Evolutionary conservation across 2,329 filamentous ascomycete species (phyloP), one percentile per base, ranked within the genome.

Genomic region (Alternaria conjuncta): DNA sequence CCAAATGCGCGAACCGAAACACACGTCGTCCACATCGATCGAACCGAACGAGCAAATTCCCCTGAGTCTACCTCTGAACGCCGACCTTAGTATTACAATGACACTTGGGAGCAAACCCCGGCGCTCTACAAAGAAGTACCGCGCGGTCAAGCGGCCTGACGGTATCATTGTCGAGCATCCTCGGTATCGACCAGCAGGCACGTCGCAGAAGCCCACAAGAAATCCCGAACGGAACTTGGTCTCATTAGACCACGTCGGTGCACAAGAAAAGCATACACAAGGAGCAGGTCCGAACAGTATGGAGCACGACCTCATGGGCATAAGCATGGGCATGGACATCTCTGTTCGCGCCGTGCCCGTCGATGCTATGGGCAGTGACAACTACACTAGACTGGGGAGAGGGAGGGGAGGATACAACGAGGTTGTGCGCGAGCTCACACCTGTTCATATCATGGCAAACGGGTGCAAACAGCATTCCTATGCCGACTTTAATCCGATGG

Each of bases 121-220:
- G 47, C 57, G 46, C 30, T 30, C 45, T 10, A 49, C 61, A 13
- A 63, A 60, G 20, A 66, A 61, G 26, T 66, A 69, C 51, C 63
- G 64, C 15, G 62, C 61, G 3, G 36, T 69, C 21, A 36, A 66
- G 23, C 68, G 67, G 10, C 54, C 66, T 4, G 70, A 70, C 54
- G 68, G 70, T 8, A 60, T 72, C 21, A 57, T 73, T 13, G 61
- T 70, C 21, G 68, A 71, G 10, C 49, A 55, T 30, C 71, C 68
- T 23, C 65, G 55, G 13, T 72, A 71, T 50, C 59, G 46, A 25
- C 66, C 67, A 11, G 32, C 57, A 15, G 21, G 12, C 32, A 51
- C 57, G 23, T 21, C 36, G 18, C 32, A 57, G 30, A 44, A 20
- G 23, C 23, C 57, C 53, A n/a, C 26, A 10, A 46, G 21, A 3